Evolutionary conservation across 2,329 filamentous ascomycete genomes (phyloP).

Genomic region (Colletotrichum sp.): DNA sequence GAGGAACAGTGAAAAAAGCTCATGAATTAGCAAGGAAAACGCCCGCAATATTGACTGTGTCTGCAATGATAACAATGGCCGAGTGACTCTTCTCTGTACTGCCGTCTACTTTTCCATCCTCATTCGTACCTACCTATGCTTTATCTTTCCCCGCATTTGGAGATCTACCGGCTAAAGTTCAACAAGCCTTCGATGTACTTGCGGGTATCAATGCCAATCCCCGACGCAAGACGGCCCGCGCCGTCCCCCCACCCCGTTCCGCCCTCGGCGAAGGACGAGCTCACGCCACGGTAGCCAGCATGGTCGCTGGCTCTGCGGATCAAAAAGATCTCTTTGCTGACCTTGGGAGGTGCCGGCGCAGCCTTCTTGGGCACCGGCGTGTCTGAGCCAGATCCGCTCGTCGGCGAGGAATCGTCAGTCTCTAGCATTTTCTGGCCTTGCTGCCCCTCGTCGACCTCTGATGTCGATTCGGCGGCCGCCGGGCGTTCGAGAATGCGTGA

Average conservation of each 20-base stretch:
- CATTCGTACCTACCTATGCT: neutral
- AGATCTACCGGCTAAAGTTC: conserved; percentile 57
- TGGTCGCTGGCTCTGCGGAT: conserved; percentile 66
- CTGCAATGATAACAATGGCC: neutral
- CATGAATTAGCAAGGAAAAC: neutral
- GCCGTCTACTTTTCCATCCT: neutral
- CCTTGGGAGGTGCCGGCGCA: conserved; percentile 10
- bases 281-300: conserved; percentile 39
- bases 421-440: neutral
- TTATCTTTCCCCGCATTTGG: too few species aligned
- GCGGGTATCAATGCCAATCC: conserved; percentile 78
- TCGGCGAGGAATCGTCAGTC: neutral
- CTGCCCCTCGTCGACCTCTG: neutral
- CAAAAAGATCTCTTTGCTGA: conserved; percentile 65
- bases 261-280: conserved; percentile 38
- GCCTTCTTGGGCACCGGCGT: neutral
- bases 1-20: neutral
- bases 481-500: conserved; percentile 54
- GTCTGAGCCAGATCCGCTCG: neutral
- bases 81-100: neutral
- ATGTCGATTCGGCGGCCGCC: neutral
- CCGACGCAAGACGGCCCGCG: conserved; percentile 68
- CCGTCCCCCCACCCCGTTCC: conserved; percentile 55
- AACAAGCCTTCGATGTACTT: conserved; percentile 77
- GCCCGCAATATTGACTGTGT: neutral